Evolutionary conservation across 2,329 filamentous ascomycete species (phyloP).

Genomic region (Exophiala xenobiotica): DNA sequence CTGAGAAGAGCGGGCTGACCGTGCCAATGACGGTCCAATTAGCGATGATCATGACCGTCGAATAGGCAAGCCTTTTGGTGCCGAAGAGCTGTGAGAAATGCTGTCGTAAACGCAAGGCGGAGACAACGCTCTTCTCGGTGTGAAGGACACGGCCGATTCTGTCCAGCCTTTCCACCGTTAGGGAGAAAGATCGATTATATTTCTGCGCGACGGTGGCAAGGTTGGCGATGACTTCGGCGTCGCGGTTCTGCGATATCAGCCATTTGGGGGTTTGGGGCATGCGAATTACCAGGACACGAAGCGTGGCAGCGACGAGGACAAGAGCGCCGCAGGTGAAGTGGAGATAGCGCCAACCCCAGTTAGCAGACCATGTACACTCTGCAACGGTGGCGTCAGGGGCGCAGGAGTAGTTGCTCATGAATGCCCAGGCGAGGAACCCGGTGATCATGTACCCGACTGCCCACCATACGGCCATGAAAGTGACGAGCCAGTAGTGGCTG

Average conservation of each 20-base stretch:
- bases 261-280: constrained; percentile 59
- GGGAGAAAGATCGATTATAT: constrained; percentile 52
- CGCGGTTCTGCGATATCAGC: constrained; percentile 53
- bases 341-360: constrained; percentile 59
- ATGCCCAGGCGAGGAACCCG: constrained; percentile 56
- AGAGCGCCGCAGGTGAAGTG: constrained; percentile 55
- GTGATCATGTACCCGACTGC: constrained; percentile 24
- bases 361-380: constrained; percentile 51
- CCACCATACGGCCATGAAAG: constrained; percentile 38
- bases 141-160: constrained; percentile 41
- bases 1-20: constrained; percentile 72
- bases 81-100: constrained; percentile 67
- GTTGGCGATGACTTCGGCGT: constrained; percentile 51
- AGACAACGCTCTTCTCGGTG: constrained; percentile 34
- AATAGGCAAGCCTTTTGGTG: constrained; percentile 59
- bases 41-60: constrained; percentile 65
- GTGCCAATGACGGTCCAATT: constrained; percentile 70
- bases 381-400: constrained; percentile 37
- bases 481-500: constrained; percentile 60
- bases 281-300: constrained; percentile 55
- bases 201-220: constrained; percentile 52
- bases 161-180: constrained; percentile 51
- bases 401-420: constrained; percentile 51
- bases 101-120: constrained; percentile 39
- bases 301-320: constrained; percentile 54